Conservation (phyloP, 106 monocot species). For the Dioscorea alata region DNA sequence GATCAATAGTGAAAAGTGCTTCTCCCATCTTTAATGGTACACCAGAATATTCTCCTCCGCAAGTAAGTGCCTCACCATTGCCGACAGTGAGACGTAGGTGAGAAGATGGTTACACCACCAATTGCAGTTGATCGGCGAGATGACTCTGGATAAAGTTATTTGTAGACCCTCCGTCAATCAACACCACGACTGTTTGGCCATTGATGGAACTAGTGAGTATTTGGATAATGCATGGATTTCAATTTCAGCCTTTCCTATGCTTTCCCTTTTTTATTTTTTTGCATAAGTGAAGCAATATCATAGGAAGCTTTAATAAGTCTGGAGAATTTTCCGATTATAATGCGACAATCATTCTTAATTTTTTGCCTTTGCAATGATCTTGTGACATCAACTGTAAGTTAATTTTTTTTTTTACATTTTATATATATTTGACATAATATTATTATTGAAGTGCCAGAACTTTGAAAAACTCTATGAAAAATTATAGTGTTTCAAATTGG, state of each 20-base stretch:
- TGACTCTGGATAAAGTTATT: background rate
- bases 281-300: background rate
- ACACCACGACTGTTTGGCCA: background rate
- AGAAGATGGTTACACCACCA: background rate
- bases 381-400: slow-evolving; percentile 16
- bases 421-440: no score
- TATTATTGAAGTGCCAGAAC: no score
- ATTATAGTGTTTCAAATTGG: no score
- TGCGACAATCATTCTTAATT: slow-evolving; percentile 1
- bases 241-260: background rate
- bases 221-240: slow-evolving; percentile 18
- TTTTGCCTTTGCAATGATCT: slow-evolving; percentile 27
- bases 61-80: background rate
- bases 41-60: background rate
- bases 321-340: background rate
- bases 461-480: no score
- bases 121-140: background rate
- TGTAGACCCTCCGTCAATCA: background rate
- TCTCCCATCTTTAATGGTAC: background rate
- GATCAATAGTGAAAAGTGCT: background rate
- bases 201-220: background rate
- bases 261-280: background rate
- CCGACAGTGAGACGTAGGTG: background rate
- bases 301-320: slow-evolving; percentile 3
- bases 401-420: background rate